phyloP scores from a whole-genome alignment of 1,284 basidiomycete genomes.

The Rhodotorula sp. region DNA sequence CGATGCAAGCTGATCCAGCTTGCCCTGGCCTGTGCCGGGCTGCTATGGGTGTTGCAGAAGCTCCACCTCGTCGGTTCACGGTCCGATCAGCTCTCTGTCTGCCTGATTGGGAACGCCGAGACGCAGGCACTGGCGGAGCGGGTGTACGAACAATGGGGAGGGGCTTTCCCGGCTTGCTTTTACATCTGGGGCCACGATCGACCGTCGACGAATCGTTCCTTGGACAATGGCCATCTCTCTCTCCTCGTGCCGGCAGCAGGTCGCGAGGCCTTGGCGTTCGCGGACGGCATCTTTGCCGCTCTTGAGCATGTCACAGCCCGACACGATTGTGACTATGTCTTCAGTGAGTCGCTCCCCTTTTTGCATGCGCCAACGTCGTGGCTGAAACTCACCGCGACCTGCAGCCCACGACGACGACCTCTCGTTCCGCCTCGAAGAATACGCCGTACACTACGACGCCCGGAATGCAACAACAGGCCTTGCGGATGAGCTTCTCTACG shows the following conservation, averaged over 20 bases:
- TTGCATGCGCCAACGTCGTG: too few relatives aligned
- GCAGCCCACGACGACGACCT: constrained; percentile 7
- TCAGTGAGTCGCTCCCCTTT: neutral
- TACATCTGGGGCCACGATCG: constrained; percentile 2
- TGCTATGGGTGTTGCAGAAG: too few relatives aligned
- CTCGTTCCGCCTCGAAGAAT: neutral
- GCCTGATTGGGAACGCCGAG: constrained; percentile 5
- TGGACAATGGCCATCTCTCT: neutral
- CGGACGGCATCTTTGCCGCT: constrained; percentile 12
- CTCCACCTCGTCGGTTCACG: too few relatives aligned
- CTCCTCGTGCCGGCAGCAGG: neutral
- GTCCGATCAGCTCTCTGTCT: neutral
- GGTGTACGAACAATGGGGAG: constrained; percentile 1
- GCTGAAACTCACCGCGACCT: neutral
- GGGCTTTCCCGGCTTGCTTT: neutral
- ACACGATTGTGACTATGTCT: constrained; percentile 10
- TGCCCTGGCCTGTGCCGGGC: too few relatives aligned
- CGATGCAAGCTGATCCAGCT: too few relatives aligned
- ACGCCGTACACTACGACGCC: neutral
- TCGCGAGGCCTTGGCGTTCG: constrained; percentile 6
- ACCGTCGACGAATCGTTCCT: too few relatives aligned
- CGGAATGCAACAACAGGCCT: neutral
- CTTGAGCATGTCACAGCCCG: constrained; percentile 1
- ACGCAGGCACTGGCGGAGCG: neutral
- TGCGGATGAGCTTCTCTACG: constrained; percentile 1